Evolutionary conservation across 768 basidiomycete species (phyloP).

Genomic region (Auricularia sp.): DNA sequence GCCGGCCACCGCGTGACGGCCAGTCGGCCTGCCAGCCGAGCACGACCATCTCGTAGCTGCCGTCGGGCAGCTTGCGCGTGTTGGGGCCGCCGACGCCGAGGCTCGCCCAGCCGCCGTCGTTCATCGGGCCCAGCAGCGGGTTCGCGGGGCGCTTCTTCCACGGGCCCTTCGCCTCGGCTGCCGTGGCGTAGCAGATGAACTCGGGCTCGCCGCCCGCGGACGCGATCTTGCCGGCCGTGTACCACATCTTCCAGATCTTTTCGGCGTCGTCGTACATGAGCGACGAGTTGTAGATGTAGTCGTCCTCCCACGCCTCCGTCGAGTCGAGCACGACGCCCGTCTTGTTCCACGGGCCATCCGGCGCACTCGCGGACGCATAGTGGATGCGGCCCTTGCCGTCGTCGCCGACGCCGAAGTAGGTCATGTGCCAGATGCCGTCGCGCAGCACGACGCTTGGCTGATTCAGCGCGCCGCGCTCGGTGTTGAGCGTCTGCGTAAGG

Average conservation of each 20-base stretch:
- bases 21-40: not conserved
- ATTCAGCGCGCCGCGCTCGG: not conserved
- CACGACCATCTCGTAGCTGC: not conserved
- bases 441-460: not conserved
- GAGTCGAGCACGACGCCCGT: not conserved
- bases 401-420: not conserved
- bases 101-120: constrained; percentile 1
- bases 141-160: not conserved
- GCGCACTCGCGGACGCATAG: not conserved
- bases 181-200: constrained; percentile 1
- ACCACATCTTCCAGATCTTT: constrained; percentile 2
- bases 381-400: not conserved
- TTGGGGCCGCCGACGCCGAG: constrained; percentile 1
- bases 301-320: not conserved
- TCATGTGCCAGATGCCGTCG: constrained; percentile 1
- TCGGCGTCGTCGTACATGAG: not conserved
- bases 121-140: not conserved
- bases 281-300: constrained; percentile 1
- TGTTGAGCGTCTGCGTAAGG: not conserved
- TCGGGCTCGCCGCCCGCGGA: not conserved
- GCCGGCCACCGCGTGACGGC: not conserved
- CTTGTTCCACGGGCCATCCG: not conserved
- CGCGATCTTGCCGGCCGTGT: constrained; percentile 1
- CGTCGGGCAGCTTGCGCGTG: not conserved
- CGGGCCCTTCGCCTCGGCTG: not conserved